These are phyloP conservation scores for Mycena sp. DNA, from an alignment of 1,284 basidiomycete genomes.

Conservation along the genomic window DNA sequence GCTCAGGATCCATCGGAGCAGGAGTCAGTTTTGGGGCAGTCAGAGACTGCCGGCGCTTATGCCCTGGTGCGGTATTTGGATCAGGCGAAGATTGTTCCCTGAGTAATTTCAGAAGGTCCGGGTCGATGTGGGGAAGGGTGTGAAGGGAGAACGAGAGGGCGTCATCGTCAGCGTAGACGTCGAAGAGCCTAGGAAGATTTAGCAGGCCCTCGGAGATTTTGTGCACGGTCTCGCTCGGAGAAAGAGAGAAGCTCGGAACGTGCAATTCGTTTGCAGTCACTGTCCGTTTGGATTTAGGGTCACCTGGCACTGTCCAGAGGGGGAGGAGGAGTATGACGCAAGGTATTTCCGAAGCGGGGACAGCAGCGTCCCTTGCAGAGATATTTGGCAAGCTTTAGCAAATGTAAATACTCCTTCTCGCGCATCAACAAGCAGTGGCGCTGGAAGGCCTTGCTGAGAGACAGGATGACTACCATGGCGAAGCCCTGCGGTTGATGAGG, in stretches of 20 bases:
- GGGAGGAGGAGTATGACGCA: conserved; percentile 74
- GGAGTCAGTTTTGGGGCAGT: conserved; percentile 41
- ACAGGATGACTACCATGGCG: conserved; percentile 35
- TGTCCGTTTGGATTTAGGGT: conserved; percentile 52
- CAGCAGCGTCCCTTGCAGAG: conserved; percentile 85
- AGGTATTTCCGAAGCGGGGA: conserved; percentile 86
- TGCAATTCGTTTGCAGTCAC: conserved; percentile 69
- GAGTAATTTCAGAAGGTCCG: conserved; percentile 61
- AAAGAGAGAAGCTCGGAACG: conserved; percentile 94
- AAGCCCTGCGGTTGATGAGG: conserved; percentile 38
- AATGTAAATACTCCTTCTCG: conserved; percentile 71
- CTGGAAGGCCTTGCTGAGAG: conserved; percentile 34
- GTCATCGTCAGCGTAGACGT: conserved; percentile 93
- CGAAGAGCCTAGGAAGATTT: conserved; percentile 93
- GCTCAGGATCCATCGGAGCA: conserved; percentile 68
- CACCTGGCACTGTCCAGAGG: conserved; percentile 69
- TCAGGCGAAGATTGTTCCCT: conserved; percentile 47
- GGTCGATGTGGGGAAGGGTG: conserved; percentile 76
- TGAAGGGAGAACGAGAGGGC: conserved; percentile 90
- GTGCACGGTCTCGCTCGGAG: conserved; percentile 89
- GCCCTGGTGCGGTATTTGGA: conserved; percentile 40
- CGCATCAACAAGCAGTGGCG: conserved; percentile 65
- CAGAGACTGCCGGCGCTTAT: conserved; percentile 48
- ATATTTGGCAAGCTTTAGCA: conserved; percentile 78
- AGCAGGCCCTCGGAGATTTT: conserved; percentile 92